These are phyloP conservation scores for Ophiocordyceps camponoti-floridani DNA, from an alignment of 2,329 filamentous ascomycete genomes.

Conservation along the genomic window DNA sequence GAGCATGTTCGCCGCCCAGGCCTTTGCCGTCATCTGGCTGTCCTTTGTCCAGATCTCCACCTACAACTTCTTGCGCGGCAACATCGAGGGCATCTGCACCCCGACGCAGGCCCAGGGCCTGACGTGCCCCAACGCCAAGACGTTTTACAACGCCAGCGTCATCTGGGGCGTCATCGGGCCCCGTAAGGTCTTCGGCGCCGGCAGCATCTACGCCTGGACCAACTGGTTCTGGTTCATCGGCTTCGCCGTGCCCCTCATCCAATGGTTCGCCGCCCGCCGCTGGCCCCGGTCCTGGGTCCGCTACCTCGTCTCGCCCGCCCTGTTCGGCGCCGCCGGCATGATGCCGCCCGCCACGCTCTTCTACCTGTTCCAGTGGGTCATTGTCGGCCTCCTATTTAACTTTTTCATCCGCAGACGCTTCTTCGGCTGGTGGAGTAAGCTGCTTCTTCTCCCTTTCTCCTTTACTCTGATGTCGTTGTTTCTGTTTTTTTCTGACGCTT, in stretches of 20 bases:
- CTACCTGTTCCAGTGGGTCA: constrained; percentile 35
- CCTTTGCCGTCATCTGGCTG: constrained; percentile 21
- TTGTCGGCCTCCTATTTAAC: constrained; percentile 38
- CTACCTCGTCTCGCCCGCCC: constrained; percentile 20
- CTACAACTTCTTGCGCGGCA: constrained; percentile 22
- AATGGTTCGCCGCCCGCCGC: constrained; percentile 27
- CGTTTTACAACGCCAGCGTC: constrained; percentile 42
- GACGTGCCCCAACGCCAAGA: constrained; percentile 36
- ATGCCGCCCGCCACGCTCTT: constrained; percentile 38
- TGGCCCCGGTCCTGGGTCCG: constrained; percentile 27
- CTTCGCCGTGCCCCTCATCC: constrained; percentile 24
- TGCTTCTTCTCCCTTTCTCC: not conserved
- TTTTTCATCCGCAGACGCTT: constrained; percentile 28
- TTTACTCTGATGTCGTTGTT: not conserved
- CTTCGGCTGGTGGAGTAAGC: constrained; percentile 37
- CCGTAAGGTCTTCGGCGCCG: constrained; percentile 14
- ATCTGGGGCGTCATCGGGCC: constrained; percentile 42
- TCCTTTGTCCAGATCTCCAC: constrained; percentile 18
- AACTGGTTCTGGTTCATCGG: constrained; percentile 40
- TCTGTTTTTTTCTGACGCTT: not conserved
- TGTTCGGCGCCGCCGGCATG: constrained; percentile 27
- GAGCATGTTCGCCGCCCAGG: constrained; percentile 26
- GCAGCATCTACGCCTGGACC: constrained; percentile 25
- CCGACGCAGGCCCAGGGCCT: constrained; percentile 28
- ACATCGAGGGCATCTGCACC: constrained; percentile 35